phyloP scores from a whole-genome alignment of 1,284 basidiomycete genomes.

The Wolfiporia cocos region DNA sequence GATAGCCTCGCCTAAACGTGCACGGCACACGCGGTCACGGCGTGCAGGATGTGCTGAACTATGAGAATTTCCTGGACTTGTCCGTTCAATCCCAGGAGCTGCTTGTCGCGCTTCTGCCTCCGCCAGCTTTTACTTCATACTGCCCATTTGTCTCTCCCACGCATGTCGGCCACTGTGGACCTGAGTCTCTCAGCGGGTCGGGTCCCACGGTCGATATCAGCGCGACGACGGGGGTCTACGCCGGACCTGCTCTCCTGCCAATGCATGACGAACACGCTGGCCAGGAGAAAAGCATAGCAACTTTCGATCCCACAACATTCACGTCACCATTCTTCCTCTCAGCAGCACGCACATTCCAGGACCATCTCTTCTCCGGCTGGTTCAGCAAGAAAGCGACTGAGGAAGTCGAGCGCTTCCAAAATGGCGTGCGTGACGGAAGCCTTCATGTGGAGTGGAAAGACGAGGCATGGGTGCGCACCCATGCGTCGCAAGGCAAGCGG shows the following conservation, averaged over 20 bases:
- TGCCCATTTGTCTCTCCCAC: slow-evolving; percentile 28
- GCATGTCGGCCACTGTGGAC: slow-evolving; percentile 31
- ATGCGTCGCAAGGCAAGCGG: slow-evolving; percentile 19
- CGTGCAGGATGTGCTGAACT: slow-evolving; percentile 45
- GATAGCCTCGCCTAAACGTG: too few species aligned
- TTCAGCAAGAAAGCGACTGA: slow-evolving; percentile 36
- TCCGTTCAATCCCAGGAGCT: slow-evolving; percentile 35
- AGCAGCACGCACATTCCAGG: slow-evolving; percentile 51
- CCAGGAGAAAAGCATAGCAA: slow-evolving; percentile 11
- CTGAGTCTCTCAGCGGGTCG: not conserved
- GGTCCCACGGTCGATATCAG: not conserved
- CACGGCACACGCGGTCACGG: not conserved
- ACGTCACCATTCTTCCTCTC: slow-evolving; percentile 48
- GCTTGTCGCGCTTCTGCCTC: slow-evolving; percentile 40
- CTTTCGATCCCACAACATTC: slow-evolving; percentile 37
- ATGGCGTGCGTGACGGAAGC: slow-evolving; percentile 36
- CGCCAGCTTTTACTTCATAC: slow-evolving; percentile 41
- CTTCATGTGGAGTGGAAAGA: slow-evolving; percentile 56
- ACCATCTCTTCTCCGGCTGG: slow-evolving; percentile 51
- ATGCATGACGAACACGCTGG: not conserved
- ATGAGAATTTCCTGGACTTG: slow-evolving; percentile 41
- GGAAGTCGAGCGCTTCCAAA: slow-evolving; percentile 35
- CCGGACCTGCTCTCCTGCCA: slow-evolving; percentile 1
- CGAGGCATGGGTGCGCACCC: slow-evolving; percentile 47
- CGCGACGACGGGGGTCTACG: slow-evolving; percentile 27